phyloP scores from a whole-genome alignment of 352 stramenopile genomes.

The Pythium insidiosum region DNA sequence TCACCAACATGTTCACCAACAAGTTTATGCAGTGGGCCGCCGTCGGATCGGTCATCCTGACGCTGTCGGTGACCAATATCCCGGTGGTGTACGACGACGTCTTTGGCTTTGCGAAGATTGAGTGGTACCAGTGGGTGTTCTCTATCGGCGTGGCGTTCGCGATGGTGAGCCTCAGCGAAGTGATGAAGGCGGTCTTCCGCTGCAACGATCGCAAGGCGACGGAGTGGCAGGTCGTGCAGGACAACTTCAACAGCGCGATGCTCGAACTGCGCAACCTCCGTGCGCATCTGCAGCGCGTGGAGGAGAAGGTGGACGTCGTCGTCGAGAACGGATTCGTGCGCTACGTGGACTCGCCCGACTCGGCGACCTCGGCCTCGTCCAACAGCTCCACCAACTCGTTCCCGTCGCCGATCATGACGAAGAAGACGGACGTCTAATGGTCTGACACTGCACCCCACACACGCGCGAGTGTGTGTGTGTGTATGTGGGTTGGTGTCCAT shows the following conservation, averaged over 20 bases:
- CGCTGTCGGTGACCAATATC: slow-evolving; percentile 63
- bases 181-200: slow-evolving; percentile 56
- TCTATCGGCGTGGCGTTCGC: slow-evolving; percentile 54
- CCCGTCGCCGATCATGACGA: slow-evolving; percentile 1
- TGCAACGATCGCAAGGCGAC: slow-evolving; percentile 38
- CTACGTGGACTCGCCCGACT: slow-evolving; percentile 16
- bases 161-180: slow-evolving; percentile 66
- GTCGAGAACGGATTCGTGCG: slow-evolving; percentile 32
- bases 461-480: no score
- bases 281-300: slow-evolving; percentile 46
- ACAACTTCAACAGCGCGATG: slow-evolving; percentile 34
- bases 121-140: slow-evolving; percentile 74
- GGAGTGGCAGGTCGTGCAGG: slow-evolving; percentile 25
- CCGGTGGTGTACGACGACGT: slow-evolving; percentile 54
- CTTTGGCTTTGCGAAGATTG: slow-evolving; percentile 59
- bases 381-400: slow-evolving; percentile 20
- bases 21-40: slow-evolving; percentile 77
- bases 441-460: no score
- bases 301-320: slow-evolving; percentile 45
- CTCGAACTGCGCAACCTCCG: slow-evolving; percentile 53
- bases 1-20: slow-evolving; percentile 62
- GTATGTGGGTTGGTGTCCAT: no score
- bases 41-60: slow-evolving; percentile 44
- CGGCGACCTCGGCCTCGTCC: slow-evolving; percentile 48
- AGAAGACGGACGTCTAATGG: no score